A percentile compares a stretch with the other conserved stretches of the same genome.
phyloP scores from a whole-genome alignment of 2,329 filamentous ascomycete genomes.

The Fusarium duplospermum region DNA sequence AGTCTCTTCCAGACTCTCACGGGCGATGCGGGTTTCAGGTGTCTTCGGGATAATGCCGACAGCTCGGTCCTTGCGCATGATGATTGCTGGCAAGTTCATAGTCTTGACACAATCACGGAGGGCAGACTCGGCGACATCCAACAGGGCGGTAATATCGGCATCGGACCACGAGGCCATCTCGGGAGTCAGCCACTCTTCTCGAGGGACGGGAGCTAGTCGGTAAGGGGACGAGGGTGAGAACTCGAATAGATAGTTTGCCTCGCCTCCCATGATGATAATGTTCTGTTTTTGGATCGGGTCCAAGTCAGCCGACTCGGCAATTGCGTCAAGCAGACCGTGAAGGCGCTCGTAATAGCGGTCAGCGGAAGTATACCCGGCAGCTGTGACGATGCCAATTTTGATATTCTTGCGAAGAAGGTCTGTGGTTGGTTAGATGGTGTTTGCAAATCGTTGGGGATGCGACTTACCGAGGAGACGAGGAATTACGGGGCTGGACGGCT shows the following conservation, averaged over 20 bases:
- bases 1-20: slow-evolving; percentile 94
- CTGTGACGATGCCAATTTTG: slow-evolving; percentile 94
- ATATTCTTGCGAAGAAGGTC: slow-evolving; percentile 82
- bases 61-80: slow-evolving; percentile 90
- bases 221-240: slow-evolving; percentile 74
- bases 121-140: slow-evolving; percentile 89
- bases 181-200: slow-evolving; percentile 77
- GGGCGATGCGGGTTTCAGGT: slow-evolving; percentile 74
- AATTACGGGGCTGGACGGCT: slow-evolving; percentile 82
- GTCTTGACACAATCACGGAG: slow-evolving; percentile 84
- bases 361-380: slow-evolving; percentile 92
- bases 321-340: slow-evolving; percentile 85
- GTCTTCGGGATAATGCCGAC: slow-evolving; percentile 80
- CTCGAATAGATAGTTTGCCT: slow-evolving; percentile 94
- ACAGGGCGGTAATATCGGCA: slow-evolving; percentile 79
- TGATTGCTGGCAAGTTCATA: slow-evolving; percentile 80
- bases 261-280: slow-evolving; percentile 92
- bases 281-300: slow-evolving; percentile 77
- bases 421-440: slow-evolving; percentile 32
- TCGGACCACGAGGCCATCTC: slow-evolving; percentile 85
- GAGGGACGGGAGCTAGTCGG: slow-evolving; percentile 75
- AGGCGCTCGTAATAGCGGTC: slow-evolving; percentile 88
- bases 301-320: slow-evolving; percentile 70
- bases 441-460: background rate
- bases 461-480: slow-evolving; percentile 63